Conservation (phyloP, 2,329 filamentous ascomycete species). For the Colletotrichum orbiculare region DNA sequence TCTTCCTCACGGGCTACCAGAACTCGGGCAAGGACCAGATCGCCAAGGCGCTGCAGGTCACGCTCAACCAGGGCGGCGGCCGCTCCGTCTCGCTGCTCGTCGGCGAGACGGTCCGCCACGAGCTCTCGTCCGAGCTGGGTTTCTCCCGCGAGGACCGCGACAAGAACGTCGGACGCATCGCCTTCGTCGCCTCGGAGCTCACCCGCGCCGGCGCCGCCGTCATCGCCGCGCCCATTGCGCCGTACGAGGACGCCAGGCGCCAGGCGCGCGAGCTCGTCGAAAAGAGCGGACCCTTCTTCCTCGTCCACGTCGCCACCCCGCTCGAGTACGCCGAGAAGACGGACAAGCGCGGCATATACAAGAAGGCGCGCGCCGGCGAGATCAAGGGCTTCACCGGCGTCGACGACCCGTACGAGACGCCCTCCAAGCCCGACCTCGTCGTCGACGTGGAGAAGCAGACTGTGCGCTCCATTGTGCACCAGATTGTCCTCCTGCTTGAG, state of each 20-base stretch:
- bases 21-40: slow-evolving; percentile 98
- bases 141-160: slow-evolving; percentile 94
- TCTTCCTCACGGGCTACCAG: slow-evolving; percentile 97
- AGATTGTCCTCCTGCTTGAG: slow-evolving; percentile 95
- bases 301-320: slow-evolving; percentile 93
- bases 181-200: slow-evolving; percentile 94
- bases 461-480: slow-evolving; percentile 93
- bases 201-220: slow-evolving; percentile 93
- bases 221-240: slow-evolving; percentile 95
- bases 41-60: slow-evolving; percentile 93
- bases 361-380: slow-evolving; percentile 83
- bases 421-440: slow-evolving; percentile 81
- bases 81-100: slow-evolving; percentile 94
- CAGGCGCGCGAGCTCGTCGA: slow-evolving; percentile 86
- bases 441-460: slow-evolving; percentile 89
- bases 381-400: slow-evolving; percentile 99
- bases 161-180: slow-evolving; percentile 95
- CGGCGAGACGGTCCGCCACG: slow-evolving; percentile 92
- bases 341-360: slow-evolving; percentile 92
- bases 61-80: slow-evolving; percentile 96
- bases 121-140: slow-evolving; percentile 94
- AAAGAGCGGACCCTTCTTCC: slow-evolving; percentile 91
- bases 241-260: slow-evolving; percentile 82
- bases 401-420: slow-evolving; percentile 94
- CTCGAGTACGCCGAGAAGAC: slow-evolving; percentile 95